phyloP scores from a whole-genome alignment of 768 basidiomycete genomes.

The Pleurotus sapidus region DNA sequence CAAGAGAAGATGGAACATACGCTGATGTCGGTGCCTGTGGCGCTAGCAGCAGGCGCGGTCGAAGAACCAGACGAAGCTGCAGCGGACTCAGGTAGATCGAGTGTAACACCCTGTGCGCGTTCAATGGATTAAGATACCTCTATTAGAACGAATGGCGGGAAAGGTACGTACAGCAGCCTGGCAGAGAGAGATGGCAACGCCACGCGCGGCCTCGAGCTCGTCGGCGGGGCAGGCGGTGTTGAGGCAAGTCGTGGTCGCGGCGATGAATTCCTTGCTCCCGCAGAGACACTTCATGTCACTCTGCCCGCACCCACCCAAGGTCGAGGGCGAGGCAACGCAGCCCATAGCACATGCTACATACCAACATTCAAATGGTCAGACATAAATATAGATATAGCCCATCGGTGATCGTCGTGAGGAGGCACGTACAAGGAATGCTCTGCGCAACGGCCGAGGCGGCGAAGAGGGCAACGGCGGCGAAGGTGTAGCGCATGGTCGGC shows the following conservation, averaged over 20 bases:
- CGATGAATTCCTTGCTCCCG: slow-evolving; percentile 13
- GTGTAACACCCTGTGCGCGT: slow-evolving; percentile 5
- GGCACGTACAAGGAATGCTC: slow-evolving; percentile 30
- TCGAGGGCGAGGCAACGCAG: slow-evolving; percentile 9
- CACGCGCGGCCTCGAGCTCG: slow-evolving; percentile 19
- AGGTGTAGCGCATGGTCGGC: slow-evolving; percentile 52
- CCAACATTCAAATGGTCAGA: too few relatives aligned
- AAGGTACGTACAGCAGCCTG: background rate
- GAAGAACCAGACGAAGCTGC: background rate
- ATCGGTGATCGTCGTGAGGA: background rate
- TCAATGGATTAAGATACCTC: background rate
- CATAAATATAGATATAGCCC: too few relatives aligned
- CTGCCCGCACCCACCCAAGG: slow-evolving; percentile 4
- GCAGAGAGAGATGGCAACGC: slow-evolving; percentile 5
- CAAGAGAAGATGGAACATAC: background rate
- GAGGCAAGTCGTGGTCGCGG: slow-evolving; percentile 13
- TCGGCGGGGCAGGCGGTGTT: slow-evolving; percentile 16
- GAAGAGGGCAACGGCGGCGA: slow-evolving; percentile 35
- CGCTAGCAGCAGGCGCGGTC: background rate
- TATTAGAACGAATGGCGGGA: background rate
- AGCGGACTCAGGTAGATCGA: background rate
- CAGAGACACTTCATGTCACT: slow-evolving; percentile 16
- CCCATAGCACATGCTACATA: background rate
- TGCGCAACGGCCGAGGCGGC: slow-evolving; percentile 39
- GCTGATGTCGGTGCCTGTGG: background rate